These are phyloP conservation scores for Suillus fuscotomentosus DNA, from an alignment of 768 basidiomycete species.

Conservation along the genomic window DNA sequence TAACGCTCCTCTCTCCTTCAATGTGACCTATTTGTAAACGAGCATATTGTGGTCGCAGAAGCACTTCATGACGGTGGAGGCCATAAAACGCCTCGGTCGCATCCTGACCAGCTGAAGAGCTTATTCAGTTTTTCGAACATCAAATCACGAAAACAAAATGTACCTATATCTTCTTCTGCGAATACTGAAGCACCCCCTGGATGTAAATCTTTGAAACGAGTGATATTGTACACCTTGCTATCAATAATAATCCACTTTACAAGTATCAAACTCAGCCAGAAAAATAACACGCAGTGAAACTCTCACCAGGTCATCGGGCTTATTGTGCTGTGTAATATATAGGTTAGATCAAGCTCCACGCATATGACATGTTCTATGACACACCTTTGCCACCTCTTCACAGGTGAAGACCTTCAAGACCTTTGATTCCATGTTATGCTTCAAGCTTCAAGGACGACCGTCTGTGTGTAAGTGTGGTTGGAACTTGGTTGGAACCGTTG, in stretches of 20 bases:
- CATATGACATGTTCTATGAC: not conserved
- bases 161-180: constrained; percentile 69
- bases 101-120: constrained; percentile 62
- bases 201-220: constrained; percentile 76
- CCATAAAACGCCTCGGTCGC: constrained; percentile 78
- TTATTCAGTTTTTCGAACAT: not conserved
- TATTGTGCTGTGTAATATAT: constrained; percentile 61
- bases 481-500: too few species aligned
- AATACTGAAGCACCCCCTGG: constrained; percentile 81
- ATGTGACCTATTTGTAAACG: constrained; percentile 65
- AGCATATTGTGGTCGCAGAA: constrained; percentile 62
- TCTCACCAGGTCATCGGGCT: constrained; percentile 65
- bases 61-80: constrained; percentile 73
- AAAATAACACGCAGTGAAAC: not conserved
- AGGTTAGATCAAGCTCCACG: not conserved
- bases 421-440: not conserved
- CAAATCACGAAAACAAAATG: constrained; percentile 19
- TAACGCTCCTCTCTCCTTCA: constrained; percentile 52
- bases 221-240: constrained; percentile 78
- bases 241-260: constrained; percentile 81
- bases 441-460: not conserved
- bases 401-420: constrained; percentile 44
- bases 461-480: not conserved
- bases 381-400: constrained; percentile 73
- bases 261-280: not conserved